Evolutionary conservation across 257 asterid genomes (phyloP).

Genomic region (Solanum etuberosum): DNA sequence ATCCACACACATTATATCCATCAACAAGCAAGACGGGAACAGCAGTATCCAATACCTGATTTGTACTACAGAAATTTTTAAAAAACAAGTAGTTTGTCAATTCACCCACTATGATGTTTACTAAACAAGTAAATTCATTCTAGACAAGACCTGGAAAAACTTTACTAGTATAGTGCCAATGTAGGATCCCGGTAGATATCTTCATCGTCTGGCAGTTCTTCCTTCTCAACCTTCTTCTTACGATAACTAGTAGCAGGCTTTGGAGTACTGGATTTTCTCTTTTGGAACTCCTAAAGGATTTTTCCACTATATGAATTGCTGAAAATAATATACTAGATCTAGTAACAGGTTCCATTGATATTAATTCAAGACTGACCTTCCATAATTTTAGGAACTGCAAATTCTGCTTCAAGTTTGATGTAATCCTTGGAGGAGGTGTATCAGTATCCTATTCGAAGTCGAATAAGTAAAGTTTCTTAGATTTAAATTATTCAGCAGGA

Average conservation of each 20-base stretch:
- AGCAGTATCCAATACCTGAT: constrained; percentile 68
- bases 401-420: constrained; percentile 87
- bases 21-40: constrained; percentile 92
- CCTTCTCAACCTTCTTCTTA: constrained; percentile 77
- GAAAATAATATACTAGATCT: background rate
- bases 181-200: constrained; percentile 85
- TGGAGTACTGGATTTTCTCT: constrained; percentile 44
- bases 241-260: constrained; percentile 91
- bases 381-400: constrained; percentile 67
- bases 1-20: constrained; percentile 95
- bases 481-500: background rate
- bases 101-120: background rate
- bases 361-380: constrained; percentile 39
- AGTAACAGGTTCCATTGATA: background rate
- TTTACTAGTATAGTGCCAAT: constrained; percentile 65
- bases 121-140: constrained; percentile 2
- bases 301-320: constrained; percentile 4
- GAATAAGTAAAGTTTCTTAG: constrained; percentile 2
- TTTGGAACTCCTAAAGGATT: constrained; percentile 55
- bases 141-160: constrained; percentile 18
- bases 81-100: background rate
- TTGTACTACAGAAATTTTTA: constrained; percentile 41
- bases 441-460: constrained; percentile 43
- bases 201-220: constrained; percentile 60
- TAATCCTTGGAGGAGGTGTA: constrained; percentile 75